A percentile compares a stretch with the other conserved stretches of the same genome.
Evolutionary conservation across 768 basidiomycete genomes (phyloP).

Genomic region (Lentinus tigrinus): DNA sequence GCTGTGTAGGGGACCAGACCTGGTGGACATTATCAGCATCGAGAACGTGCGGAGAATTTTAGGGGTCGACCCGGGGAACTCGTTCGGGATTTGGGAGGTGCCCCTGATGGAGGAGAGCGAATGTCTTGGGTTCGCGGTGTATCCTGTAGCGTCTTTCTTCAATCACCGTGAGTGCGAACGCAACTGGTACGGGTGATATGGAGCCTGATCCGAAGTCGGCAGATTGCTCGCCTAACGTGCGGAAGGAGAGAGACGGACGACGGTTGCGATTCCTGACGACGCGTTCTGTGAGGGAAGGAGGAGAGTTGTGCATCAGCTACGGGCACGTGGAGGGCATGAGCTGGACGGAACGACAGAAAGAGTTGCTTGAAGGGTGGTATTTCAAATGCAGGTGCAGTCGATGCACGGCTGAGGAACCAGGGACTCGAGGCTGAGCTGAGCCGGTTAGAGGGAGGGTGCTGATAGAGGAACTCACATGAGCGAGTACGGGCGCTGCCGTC

Average conservation of each 20-base stretch:
- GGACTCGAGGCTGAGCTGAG: too few species aligned
- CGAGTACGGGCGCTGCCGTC: too few species aligned
- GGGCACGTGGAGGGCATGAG: conserved; percentile 38
- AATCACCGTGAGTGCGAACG: conserved; percentile 54
- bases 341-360: conserved; percentile 34
- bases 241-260: conserved; percentile 45
- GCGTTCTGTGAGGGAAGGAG: conserved; percentile 42
- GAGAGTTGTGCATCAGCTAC: conserved; percentile 62
- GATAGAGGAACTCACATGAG: too few species aligned
- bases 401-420: conserved; percentile 34
- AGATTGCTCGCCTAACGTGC: conserved; percentile 56
- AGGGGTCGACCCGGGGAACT: conserved; percentile 61
- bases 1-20: conserved; percentile 28
- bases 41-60: conserved; percentile 52
- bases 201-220: neutral
- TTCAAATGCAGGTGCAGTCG: conserved; percentile 51
- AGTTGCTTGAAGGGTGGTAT: conserved; percentile 53
- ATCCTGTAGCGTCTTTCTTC: conserved; percentile 61
- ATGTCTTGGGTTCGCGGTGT: conserved; percentile 68
- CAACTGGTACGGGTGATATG: neutral
- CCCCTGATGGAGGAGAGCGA: conserved; percentile 40
- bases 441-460: too few species aligned
- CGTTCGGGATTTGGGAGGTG: conserved; percentile 66
- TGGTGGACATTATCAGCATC: conserved; percentile 37
- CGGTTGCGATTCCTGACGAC: conserved; percentile 47